Percentiles rank a stretch among this genome's conserved stretches.
Conservation (phyloP, 306 rosid species). For the Calophaca sinica region DNA sequence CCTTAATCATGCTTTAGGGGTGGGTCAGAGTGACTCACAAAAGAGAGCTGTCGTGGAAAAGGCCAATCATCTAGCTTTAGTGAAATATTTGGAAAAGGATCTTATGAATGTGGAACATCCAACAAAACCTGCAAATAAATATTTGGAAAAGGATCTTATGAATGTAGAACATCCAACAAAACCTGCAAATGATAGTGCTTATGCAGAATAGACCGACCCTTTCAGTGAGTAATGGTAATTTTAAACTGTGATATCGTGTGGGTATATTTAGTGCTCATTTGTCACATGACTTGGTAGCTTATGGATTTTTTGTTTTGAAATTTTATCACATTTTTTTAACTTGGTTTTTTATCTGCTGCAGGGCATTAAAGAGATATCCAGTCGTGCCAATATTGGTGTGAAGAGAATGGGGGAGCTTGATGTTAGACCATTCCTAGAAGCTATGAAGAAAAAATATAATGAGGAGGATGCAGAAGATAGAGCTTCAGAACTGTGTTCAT, state of each 20-base stretch:
- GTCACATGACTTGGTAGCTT: constrained; percentile 25
- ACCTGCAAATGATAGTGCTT: constrained; percentile 13
- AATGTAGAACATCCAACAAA: constrained; percentile 58
- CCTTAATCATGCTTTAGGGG: constrained; percentile 92
- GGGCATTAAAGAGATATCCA: constrained; percentile 71
- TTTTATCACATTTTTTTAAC: background rate
- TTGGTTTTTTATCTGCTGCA: constrained; percentile 44
- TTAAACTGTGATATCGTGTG: constrained; percentile 7
- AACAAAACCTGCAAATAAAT: constrained; percentile 55
- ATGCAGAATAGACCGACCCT: background rate
- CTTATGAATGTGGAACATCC: constrained; percentile 54
- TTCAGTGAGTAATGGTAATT: background rate
- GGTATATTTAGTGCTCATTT: constrained; percentile 29
- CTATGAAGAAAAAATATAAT: constrained; percentile 75
- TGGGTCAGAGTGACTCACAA: constrained; percentile 80
- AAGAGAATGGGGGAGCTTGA: constrained; percentile 99
- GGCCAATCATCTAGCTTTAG: constrained; percentile 86
- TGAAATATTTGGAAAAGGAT: constrained; percentile 71
- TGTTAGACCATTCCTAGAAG: constrained; percentile 74
- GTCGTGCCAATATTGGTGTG: constrained; percentile 61
- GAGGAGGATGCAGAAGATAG: constrained; percentile 81
- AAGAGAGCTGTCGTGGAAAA: constrained; percentile 79
- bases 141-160: constrained; percentile 66
- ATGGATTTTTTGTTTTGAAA: background rate
- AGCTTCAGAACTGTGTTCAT: constrained; percentile 85